These are phyloP conservation scores for Aspergillus nidulans DNA, from an alignment of 495 filamentous ascomycete genomes.

Conservation along the genomic window DNA sequence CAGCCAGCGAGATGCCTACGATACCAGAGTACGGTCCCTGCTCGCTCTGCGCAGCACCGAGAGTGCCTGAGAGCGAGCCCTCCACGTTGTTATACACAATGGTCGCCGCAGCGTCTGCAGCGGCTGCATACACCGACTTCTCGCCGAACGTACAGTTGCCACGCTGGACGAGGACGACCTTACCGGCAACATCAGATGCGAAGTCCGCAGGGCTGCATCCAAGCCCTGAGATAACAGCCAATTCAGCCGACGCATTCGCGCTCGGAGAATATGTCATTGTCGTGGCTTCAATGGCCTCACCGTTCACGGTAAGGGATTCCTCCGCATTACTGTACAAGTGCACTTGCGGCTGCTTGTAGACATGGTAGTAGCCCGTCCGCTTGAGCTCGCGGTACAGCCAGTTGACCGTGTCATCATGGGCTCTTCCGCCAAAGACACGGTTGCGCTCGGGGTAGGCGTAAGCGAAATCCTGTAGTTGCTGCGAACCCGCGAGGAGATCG, in stretches of 20 bases:
- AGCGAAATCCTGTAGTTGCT: constrained; percentile 42
- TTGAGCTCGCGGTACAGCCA: constrained; percentile 53
- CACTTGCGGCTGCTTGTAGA: constrained; percentile 55
- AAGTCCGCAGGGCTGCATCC: constrained; percentile 57
- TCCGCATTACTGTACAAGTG: constrained; percentile 31
- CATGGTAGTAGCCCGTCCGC: constrained; percentile 53
- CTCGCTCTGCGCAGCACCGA: constrained; percentile 46
- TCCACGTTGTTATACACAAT: constrained; percentile 64
- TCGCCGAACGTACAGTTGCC: constrained; percentile 57
- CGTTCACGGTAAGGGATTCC: constrained; percentile 26
- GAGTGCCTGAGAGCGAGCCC: constrained; percentile 49
- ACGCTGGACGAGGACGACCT: constrained; percentile 59
- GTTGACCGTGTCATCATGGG: constrained; percentile 61
- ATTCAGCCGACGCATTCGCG: constrained; percentile 39
- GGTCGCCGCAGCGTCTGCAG: constrained; percentile 53
- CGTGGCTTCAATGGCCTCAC: constrained; percentile 18
- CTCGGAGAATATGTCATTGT: constrained; percentile 46
- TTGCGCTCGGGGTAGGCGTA: constrained; percentile 44
- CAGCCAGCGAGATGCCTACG: constrained; percentile 48
- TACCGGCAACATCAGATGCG: constrained; percentile 48
- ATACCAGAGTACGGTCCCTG: constrained; percentile 48
- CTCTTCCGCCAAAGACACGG: constrained; percentile 55
- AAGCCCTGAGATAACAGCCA: constrained; percentile 49
- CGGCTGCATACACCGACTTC: constrained; percentile 57
- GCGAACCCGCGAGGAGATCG: constrained; percentile 33